These are phyloP conservation scores for Diaporthe humulicola DNA, from an alignment of 2,329 filamentous ascomycete species.

Conservation along the genomic window DNA sequence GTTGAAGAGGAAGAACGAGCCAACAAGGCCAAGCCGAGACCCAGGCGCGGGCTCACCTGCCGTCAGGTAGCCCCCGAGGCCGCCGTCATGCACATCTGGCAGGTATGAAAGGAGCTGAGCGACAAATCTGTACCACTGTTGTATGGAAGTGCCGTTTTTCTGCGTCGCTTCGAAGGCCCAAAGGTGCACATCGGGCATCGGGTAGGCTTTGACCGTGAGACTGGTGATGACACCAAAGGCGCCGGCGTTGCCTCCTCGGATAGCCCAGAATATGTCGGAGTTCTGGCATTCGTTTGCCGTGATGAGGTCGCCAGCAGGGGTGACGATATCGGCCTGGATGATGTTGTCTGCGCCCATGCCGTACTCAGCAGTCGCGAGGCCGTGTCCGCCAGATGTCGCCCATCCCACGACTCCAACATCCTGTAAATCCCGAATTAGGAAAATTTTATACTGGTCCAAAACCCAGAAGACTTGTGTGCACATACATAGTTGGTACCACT, in stretches of 20 bases:
- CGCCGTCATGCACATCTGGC: background rate
- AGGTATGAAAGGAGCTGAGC: background rate
- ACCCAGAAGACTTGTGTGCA: no score
- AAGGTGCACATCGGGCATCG: background rate
- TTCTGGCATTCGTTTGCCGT: slow-evolving; percentile 66
- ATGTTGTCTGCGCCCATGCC: slow-evolving; percentile 75
- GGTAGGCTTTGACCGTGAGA: background rate
- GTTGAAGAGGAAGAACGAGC: background rate
- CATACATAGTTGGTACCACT: background rate
- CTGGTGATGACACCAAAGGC: background rate
- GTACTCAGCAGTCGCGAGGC: slow-evolving; percentile 47
- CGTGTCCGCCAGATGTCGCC: background rate
- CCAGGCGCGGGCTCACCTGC: background rate
- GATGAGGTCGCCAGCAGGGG: slow-evolving; percentile 62
- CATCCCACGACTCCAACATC: background rate
- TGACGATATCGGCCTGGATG: slow-evolving; percentile 69
- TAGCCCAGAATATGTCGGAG: slow-evolving; percentile 74
- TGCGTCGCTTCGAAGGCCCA: background rate
- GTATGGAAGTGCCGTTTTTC: background rate
- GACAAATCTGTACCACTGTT: background rate
- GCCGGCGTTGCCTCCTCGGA: slow-evolving; percentile 58
- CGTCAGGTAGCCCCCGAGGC: background rate
- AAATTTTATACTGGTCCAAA: background rate
- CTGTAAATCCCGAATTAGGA: background rate
- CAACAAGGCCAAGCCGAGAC: background rate